Evolutionary conservation across 1,284 basidiomycete species (phyloP), one percentile per base, ranked within the genome.

Genomic region (Trametes polyzona): DNA sequence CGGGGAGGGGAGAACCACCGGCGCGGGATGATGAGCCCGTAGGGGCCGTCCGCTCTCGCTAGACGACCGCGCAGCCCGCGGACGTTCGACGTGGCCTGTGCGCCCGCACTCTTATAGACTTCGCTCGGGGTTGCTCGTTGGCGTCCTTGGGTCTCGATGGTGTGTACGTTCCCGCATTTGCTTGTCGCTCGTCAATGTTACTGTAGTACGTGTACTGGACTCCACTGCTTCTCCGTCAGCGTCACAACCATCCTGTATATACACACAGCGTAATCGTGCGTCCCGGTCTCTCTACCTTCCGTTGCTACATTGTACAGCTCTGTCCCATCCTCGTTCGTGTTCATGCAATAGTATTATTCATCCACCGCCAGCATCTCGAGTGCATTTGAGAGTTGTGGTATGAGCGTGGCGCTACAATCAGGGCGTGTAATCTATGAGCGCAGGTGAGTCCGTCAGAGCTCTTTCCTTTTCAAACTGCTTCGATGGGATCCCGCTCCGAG

Each of bases 21-120:
- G 50, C 46, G 52, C 52, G 58, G 59, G 53, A 65, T 65, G 61
- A 65, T 69, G 66, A 67, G 65, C 50, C 57, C 59, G 21, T 59
- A 55, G 59, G 59, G 55, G 58, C 61, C n/a, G n/a, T n/a, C n/a
- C n/a, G 62, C 12, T n/a, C 26, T 8, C 12, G 37, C 4, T 57
- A 51, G 48, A 57, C 37, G 32, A 49, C 47, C 33, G 48, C 36
- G 30, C 43, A 41, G 29, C 54, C 40, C 51, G 33, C 51, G n/a
- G 37, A 27, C 9, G 27, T 17, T 35, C 29, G 39, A 11, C n/a
- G 32, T 47, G 55, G n/a, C n/a, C n/a, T n/a, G n/a, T n/a, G n/a
- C n/a, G n/a, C n/a, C n/a, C n/a, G n/a, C 50, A 49, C 42, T 8
- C 46, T 42, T 39, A 52, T 63, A 63, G 61, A 63, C 42, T n/a